Percentiles rank a stretch among this genome's conserved stretches.
Evolutionary conservation across 1,139 yeast species (phyloP).

Genomic region (Yamadazyma sp.): DNA sequence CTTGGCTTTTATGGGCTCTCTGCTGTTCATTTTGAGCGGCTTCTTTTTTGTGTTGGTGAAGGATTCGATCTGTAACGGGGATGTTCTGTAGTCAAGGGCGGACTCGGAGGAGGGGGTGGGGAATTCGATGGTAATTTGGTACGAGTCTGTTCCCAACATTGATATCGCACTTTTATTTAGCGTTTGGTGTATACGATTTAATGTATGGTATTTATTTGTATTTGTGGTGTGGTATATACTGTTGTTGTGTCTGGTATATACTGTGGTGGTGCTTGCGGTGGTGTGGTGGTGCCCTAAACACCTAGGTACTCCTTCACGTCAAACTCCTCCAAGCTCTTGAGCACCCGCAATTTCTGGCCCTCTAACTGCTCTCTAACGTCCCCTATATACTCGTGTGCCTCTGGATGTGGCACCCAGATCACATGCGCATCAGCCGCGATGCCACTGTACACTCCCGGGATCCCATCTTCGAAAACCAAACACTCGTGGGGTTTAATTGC

Average conservation of each 20-base stretch:
- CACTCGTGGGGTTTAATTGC: conserved; percentile 72
- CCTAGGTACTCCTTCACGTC: conserved; percentile 53
- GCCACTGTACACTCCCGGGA: conserved; percentile 86
- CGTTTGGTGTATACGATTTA: too few species aligned
- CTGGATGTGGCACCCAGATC: conserved; percentile 87
- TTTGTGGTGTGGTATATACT: too few species aligned
- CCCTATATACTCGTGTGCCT: conserved; percentile 50
- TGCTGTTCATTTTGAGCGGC: conserved; percentile 17
- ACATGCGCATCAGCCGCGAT: conserved; percentile 79
- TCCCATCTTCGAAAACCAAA: conserved; percentile 89
- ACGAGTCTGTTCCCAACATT: conserved; percentile 46
- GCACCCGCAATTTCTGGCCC: conserved; percentile 41
- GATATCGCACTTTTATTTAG: too few species aligned
- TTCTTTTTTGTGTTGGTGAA: conserved; percentile 24
- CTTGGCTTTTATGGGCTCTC: conserved; percentile 55
- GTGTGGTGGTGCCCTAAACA: too few species aligned
- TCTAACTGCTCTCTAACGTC: conserved; percentile 25
- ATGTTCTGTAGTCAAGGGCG: conserved; percentile 39
- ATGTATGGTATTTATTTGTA: too few species aligned
- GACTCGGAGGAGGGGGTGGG: conserved; percentile 6
- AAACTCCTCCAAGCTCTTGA: conserved; percentile 39
- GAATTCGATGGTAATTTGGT: conserved; percentile 37
- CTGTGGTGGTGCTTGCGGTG: too few species aligned
- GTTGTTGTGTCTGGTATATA: too few species aligned
- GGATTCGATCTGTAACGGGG: conserved; percentile 30